phyloP scores from a whole-genome alignment of 2,329 filamentous ascomycete genomes.

The Podosphaera xanthii region DNA sequence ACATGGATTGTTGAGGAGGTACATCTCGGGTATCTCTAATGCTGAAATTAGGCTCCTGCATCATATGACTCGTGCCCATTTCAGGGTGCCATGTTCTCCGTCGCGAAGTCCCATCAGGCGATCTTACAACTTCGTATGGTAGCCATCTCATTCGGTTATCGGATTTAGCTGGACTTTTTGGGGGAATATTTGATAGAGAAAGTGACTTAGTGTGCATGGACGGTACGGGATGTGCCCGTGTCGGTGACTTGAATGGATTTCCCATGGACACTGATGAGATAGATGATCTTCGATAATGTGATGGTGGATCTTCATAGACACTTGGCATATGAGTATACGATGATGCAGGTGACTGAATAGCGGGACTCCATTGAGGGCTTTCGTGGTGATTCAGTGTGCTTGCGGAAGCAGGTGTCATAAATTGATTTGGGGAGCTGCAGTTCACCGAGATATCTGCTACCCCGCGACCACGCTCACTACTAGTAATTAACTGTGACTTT shows the following conservation, averaged over 20 bases:
- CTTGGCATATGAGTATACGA: constrained; percentile 46
- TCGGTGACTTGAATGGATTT: constrained; percentile 43
- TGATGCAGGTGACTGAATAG: constrained; percentile 48
- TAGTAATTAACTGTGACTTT: constrained; percentile 62
- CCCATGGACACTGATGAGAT: constrained; percentile 42
- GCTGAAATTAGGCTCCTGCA: not conserved
- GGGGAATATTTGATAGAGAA: constrained; percentile 32
- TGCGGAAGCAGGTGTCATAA: constrained; percentile 63
- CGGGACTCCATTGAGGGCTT: constrained; percentile 52
- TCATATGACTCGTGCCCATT: constrained; percentile 17
- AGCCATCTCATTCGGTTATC: constrained; percentile 31
- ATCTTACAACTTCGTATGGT: constrained; percentile 40
- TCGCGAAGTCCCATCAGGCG: constrained; percentile 53
- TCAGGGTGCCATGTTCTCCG: constrained; percentile 82
- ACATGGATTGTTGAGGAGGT: constrained; percentile 10
- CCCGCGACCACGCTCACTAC: constrained; percentile 38
- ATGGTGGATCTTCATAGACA: constrained; percentile 43
- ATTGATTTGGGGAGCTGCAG: constrained; percentile 46
- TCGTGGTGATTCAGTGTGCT: constrained; percentile 56
- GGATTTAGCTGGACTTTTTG: constrained; percentile 44
- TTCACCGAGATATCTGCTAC: constrained; percentile 48
- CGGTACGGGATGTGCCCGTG: constrained; percentile 19
- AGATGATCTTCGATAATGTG: constrained; percentile 53
- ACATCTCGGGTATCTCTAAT: constrained; percentile 2
- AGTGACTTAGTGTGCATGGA: constrained; percentile 29